phyloP scores from a whole-genome alignment of 2,329 filamentous ascomycete genomes.

The Tolypocladium ophioglossoides region DNA sequence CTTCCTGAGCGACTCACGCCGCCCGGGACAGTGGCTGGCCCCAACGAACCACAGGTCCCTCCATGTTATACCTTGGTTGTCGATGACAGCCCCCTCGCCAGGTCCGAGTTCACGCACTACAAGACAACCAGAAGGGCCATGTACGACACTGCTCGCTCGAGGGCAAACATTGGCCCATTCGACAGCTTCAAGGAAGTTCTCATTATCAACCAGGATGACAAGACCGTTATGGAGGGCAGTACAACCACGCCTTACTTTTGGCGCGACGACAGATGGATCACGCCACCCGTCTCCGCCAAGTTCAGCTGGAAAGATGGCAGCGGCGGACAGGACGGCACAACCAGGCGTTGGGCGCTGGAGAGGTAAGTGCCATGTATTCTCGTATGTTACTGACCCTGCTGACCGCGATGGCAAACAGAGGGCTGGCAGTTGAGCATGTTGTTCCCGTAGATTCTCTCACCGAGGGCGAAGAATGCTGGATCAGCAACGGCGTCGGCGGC shows the following conservation, averaged over 20 bases:
- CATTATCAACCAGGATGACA: conserved; percentile 49
- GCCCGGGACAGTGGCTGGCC: conserved; percentile 18
- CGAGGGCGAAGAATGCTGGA: conserved; percentile 71
- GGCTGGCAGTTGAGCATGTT: conserved; percentile 53
- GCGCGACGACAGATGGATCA: conserved; percentile 64
- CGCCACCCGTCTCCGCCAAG: conserved; percentile 50
- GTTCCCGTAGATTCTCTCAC: conserved; percentile 49
- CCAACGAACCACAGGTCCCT: conserved; percentile 13
- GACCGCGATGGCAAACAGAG: conserved; percentile 20
- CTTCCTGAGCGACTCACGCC: conserved; percentile 46
- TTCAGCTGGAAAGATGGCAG: conserved; percentile 33
- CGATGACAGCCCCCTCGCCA: conserved; percentile 28
- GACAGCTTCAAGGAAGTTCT: conserved; percentile 59
- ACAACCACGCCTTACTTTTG: conserved; percentile 76
- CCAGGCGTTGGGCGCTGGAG: conserved; percentile 72
- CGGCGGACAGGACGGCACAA: conserved; percentile 76
- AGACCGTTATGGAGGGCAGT: conserved; percentile 75
- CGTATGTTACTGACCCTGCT: background rate
- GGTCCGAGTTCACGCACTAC: conserved; percentile 63
- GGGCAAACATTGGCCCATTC: conserved; percentile 41
- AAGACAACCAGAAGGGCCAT: conserved; percentile 70
- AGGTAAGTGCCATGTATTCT: conserved; percentile 29
- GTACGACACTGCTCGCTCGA: conserved; percentile 60
- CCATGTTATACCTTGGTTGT: conserved; percentile 32
- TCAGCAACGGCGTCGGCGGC: conserved; percentile 80